These are phyloP conservation scores for Marasmius sp. DNA, from an alignment of 1,284 basidiomycete genomes.

Conservation along the genomic window DNA sequence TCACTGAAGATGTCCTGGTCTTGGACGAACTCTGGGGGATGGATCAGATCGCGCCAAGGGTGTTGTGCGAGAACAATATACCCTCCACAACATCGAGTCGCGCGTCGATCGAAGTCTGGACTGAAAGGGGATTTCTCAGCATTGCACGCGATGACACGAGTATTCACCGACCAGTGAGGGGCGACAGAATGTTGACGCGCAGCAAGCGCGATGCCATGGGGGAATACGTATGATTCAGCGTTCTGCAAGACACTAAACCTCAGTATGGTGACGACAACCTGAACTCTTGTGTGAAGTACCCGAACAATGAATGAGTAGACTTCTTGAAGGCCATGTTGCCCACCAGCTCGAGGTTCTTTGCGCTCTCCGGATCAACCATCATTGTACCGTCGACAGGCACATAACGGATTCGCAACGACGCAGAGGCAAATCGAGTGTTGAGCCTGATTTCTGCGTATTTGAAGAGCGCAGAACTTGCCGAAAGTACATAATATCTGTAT, in stretches of 20 bases:
- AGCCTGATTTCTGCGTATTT: conserved; percentile 71
- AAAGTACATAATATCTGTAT: conserved; percentile 84
- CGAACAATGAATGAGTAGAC: conserved; percentile 67
- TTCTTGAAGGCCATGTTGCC: conserved; percentile 68
- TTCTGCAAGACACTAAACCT: conserved; percentile 31
- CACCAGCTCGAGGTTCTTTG: conserved; percentile 84
- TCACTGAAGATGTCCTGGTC: conserved; percentile 74
- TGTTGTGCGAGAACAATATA: conserved; percentile 16
- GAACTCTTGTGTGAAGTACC: conserved; percentile 44
- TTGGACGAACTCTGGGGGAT: conserved; percentile 64
- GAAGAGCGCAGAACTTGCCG: conserved; percentile 83
- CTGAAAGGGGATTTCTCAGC: conserved; percentile 30
- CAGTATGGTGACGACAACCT: neutral
- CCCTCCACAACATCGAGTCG: conserved; percentile 86
- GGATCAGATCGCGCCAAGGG: neutral
- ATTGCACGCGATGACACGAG: neutral
- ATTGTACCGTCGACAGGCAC: conserved; percentile 84
- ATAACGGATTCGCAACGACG: conserved; percentile 80
- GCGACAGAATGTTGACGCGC: conserved; percentile 81
- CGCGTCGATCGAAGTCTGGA: conserved; percentile 67
- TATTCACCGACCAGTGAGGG: conserved; percentile 61
- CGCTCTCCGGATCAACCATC: conserved; percentile 89
- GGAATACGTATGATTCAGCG: conserved; percentile 82
- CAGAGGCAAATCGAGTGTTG: conserved; percentile 67
- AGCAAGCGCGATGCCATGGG: conserved; percentile 85